phyloP scores from a whole-genome alignment of 2,329 filamentous ascomycete genomes.

The Fusarium anguioides region DNA sequence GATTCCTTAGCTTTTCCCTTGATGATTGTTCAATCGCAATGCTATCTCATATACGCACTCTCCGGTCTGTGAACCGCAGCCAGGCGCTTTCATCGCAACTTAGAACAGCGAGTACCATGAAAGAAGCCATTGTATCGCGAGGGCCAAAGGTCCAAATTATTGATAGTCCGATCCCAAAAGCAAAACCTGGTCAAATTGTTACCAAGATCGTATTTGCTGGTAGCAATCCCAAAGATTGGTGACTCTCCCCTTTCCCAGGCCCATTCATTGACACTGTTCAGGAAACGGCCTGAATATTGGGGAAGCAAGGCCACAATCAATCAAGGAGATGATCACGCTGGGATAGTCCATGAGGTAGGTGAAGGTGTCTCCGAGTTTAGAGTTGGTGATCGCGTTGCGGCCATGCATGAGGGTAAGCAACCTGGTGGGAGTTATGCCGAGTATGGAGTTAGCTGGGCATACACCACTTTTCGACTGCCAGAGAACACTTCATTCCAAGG shows the following conservation, averaged over 20 bases:
- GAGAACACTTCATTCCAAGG: constrained; percentile 9
- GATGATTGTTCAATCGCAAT: neutral
- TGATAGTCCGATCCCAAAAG: constrained; percentile 6
- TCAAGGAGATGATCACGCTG: constrained; percentile 28
- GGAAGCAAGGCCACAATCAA: constrained; percentile 11
- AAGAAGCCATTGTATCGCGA: constrained; percentile 22
- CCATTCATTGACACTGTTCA: neutral
- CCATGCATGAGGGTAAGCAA: constrained; percentile 30
- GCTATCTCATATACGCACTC: neutral
- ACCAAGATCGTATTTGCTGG: constrained; percentile 18
- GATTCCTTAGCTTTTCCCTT: accelerated
- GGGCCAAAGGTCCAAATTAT: constrained; percentile 17
- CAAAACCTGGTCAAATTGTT: constrained; percentile 15
- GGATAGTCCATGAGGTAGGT: constrained; percentile 3
- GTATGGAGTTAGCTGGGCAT: constrained; percentile 21
- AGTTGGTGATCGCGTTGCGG: constrained; percentile 26
- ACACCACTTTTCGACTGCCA: constrained; percentile 23
- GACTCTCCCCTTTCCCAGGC: accelerated
- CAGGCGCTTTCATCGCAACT: constrained; percentile 5
- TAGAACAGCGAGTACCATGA: constrained; percentile 15
- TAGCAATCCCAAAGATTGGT: constrained; percentile 33
- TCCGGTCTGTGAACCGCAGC: neutral
- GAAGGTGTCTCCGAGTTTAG: constrained; percentile 25
- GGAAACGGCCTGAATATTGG: constrained; percentile 33
- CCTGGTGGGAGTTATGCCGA: constrained; percentile 27